These are phyloP conservation scores for Sequoiadendron giganteum DNA, from an alignment of 75 land plant genomes.

Conservation along the genomic window DNA sequence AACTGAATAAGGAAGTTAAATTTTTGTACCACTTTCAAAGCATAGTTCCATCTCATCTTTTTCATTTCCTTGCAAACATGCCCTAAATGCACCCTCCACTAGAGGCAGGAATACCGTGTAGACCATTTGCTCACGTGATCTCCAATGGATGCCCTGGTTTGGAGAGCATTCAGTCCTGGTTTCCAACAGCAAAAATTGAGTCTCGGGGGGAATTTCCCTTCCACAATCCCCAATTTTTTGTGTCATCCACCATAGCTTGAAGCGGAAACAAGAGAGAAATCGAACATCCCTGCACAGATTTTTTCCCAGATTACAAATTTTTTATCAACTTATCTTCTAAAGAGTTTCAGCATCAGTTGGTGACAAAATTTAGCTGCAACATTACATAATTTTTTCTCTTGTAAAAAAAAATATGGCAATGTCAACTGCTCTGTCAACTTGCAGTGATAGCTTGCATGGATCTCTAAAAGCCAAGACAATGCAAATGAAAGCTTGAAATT, in stretches of 20 bases:
- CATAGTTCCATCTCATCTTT: conserved; percentile 69
- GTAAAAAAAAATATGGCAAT: not conserved
- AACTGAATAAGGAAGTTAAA: not conserved
- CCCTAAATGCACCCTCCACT: conserved; percentile 69
- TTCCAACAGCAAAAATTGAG: conserved; percentile 79
- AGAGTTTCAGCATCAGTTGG: not conserved
- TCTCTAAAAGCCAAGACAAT: not conserved
- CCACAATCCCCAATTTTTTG: conserved; percentile 80
- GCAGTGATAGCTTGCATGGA: not conserved
- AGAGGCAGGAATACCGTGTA: conserved; percentile 82
- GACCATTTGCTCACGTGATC: conserved; percentile 10
- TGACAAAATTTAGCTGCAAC: not conserved
- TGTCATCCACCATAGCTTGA: conserved; percentile 97
- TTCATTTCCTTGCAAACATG: conserved; percentile 61
- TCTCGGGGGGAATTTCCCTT: conserved; percentile 67
- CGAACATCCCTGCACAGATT: conserved; percentile 41
- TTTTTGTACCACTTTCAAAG: conserved; percentile 71
- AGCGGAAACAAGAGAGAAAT: conserved; percentile 82
- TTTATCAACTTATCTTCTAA: not conserved
- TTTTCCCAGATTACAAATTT: not conserved
- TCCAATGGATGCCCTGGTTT: conserved; percentile 20
- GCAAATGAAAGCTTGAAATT: not conserved
- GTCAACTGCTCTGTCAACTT: not conserved
- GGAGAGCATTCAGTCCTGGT: conserved; percentile 26
- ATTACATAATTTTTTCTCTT: not conserved